Conservation (phyloP, 257 asterid genomes). For the Paraleonurus japonicus region DNA sequence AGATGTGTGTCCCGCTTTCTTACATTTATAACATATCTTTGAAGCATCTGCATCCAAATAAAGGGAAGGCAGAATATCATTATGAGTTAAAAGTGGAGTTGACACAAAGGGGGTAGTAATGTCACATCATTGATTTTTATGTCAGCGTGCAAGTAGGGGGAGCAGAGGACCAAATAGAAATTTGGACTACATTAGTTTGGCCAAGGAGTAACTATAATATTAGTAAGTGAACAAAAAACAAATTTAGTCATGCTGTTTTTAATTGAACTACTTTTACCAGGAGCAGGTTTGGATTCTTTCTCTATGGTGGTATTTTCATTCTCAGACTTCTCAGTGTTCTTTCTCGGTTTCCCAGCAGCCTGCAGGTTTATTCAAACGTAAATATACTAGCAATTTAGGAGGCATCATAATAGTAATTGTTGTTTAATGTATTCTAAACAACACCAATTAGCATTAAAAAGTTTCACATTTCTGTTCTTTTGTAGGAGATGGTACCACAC, state of each 20-base stretch:
- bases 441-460: background rate
- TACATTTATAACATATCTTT: constrained; percentile 87
- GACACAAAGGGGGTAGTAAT: background rate
- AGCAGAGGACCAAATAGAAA: constrained; percentile 13
- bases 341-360: constrained; percentile 86
- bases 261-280: constrained; percentile 44
- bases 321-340: constrained; percentile 43
- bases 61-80: constrained; percentile 3
- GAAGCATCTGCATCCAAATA: constrained; percentile 51
- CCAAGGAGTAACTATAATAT: background rate
- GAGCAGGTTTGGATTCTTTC: constrained; percentile 36
- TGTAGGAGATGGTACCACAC: background rate
- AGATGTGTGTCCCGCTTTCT: constrained; percentile 77
- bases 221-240: background rate
- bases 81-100: background rate
- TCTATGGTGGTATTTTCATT: constrained; percentile 35
- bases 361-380: constrained; percentile 36
- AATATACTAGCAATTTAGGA: constrained; percentile 15
- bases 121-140: background rate
- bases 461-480: background rate
- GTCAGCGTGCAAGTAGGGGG: background rate
- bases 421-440: constrained; percentile 2
- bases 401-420: constrained; percentile 16
- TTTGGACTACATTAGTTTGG: background rate
- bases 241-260: background rate